Base-by-base conservation (phyloP, 148 eudicot genomes). In the Rhododendron griersonianum region DNA sequence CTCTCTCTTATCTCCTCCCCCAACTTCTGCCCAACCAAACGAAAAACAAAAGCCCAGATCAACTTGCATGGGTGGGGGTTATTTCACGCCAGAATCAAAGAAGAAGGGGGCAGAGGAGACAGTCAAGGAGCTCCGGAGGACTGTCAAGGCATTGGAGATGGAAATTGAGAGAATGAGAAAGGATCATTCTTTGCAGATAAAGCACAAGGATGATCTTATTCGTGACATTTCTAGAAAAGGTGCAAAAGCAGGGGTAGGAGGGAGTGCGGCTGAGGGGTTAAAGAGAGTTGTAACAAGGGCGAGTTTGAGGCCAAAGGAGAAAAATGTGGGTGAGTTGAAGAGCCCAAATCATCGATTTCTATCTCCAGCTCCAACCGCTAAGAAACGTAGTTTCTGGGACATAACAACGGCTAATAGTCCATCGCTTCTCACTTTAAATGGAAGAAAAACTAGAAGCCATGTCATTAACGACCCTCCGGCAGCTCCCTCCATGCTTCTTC, bases 391-490 rank as follows among this genome's bases (percentile, higher is more conserved):
- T 48, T 93, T 93, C 82, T 96, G 98, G 98, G 98, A 96, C 82
- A 94, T 96, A 87, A 94, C 98, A 25, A 89, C 98, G 3, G 98
- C 95, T 76, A 96, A 94, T 84, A 96, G 98, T 86, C 98, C 98
- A 88, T 94, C 95, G 7, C 87, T 91, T 63, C 88, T 85, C 53
- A 90, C 93, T 21, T 45, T 90, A 47, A 92, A 93, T 90, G 98
- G 96, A 35, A 91, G 95, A 77, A 96, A 93, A 86, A 96, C 98
- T 41, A 89, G 92, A 88, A 96, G 94, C 87, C 93, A 96, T 89
- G 89, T 92, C 73, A 83, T 81, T 81, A 84, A 84, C 48, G 93
- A 88, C 69, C 88, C 90, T 63, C 83, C 82, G 75, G 89, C 85
- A 65, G 95, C 91, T 82, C 96, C 96, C 83, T 96, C 98, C 45